Base-by-base conservation (phyloP, 768 basidiomycete genomes). In the Lactifluus subvellereus region DNA sequence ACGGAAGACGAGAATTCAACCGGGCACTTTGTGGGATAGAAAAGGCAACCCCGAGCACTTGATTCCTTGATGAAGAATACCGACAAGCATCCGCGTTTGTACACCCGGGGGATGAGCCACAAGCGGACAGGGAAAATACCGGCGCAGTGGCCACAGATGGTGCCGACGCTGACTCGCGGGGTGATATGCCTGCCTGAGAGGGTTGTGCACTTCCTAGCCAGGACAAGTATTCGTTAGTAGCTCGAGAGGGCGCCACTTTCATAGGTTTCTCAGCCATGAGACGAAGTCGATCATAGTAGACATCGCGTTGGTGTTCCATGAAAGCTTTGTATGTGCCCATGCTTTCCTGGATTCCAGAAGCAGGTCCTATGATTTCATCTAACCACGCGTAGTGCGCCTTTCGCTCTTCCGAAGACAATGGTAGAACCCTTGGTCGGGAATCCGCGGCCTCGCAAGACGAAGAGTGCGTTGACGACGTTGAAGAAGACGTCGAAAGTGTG, bases 281-380 rank as follows among this genome's bases (percentile, higher is more conserved):
- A 22, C 49, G 11, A 59, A 81, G 71, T 11, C 75, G 75, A 59
- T 84, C 78, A 62, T 77, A 83, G 70, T 80, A 83, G 35, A 76
- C 72, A 60, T 75, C 75, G 27, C 75, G 73, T 66, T 76, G 79
- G 55, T 78, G 75, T 57, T 78, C 74, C 83, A 83, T 84, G 66
- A 78, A 77, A 54, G 74, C 72, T 62, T 74, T 75, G 69, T 86
- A 85, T 9, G 79, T 78, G 22, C 81, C 82, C 61, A 79, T 76
- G 49, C 74, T 77, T 69, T 85, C 82, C 63, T 80, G 77, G 48
- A 83, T 75, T 47, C 79, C 79, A 37, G 70, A 60, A 20, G 78
- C 74, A 60, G 77, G 76, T 14, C 79, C 80, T 54, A 86, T 77
- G 49, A 74, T 78, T 64, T 74, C 75, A 61, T 81, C 78, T 43